A percentile compares a stretch with the other conserved stretches of the same genome.
phyloP scores from a whole-genome alignment of 1,139 yeast species.

The Barnettozyma hawaiiensis region DNA sequence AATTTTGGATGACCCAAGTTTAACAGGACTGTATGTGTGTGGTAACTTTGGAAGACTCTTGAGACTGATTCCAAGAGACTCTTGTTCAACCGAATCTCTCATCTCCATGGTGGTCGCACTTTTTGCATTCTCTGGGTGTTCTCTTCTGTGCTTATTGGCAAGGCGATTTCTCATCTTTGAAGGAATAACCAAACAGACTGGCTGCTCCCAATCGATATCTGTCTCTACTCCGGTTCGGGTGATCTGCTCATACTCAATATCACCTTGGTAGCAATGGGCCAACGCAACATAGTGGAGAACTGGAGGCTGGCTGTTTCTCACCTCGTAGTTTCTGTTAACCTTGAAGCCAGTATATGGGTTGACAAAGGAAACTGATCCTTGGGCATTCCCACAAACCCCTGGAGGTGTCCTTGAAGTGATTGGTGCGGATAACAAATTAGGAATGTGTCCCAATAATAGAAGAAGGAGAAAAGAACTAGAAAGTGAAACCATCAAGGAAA shows the following conservation, averaged over 20 bases:
- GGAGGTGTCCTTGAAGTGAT: not conserved
- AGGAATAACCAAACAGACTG: conserved; percentile 45
- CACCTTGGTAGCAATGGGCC: conserved; percentile 52
- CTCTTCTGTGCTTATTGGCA: conserved; percentile 2
- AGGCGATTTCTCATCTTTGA: conserved; percentile 11
- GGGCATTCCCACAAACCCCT: not conserved
- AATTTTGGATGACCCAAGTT: not conserved
- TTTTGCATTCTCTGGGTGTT: not conserved
- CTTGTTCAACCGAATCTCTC: not conserved
- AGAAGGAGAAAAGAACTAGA: not conserved
- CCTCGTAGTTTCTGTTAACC: conserved; percentile 45
- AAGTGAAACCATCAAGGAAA: conserved; percentile 3
- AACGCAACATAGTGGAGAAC: conserved; percentile 44
- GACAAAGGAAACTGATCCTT: conserved; percentile 1
- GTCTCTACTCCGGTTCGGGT: conserved; percentile 33
- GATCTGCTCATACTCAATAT: conserved; percentile 41
- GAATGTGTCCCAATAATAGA: not conserved
- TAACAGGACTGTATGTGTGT: conserved; percentile 1
- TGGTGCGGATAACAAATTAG: not conserved
- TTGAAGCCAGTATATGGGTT: conserved; percentile 51
- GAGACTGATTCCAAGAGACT: conserved; percentile 6
- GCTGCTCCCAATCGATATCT: conserved; percentile 47
- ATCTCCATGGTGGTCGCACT: not conserved
- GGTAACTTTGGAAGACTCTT: conserved; percentile 8
- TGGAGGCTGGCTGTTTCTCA: conserved; percentile 37